phyloP scores from a whole-genome alignment of 2,329 filamentous ascomycete genomes.

The Paecilomyces sp. region DNA sequence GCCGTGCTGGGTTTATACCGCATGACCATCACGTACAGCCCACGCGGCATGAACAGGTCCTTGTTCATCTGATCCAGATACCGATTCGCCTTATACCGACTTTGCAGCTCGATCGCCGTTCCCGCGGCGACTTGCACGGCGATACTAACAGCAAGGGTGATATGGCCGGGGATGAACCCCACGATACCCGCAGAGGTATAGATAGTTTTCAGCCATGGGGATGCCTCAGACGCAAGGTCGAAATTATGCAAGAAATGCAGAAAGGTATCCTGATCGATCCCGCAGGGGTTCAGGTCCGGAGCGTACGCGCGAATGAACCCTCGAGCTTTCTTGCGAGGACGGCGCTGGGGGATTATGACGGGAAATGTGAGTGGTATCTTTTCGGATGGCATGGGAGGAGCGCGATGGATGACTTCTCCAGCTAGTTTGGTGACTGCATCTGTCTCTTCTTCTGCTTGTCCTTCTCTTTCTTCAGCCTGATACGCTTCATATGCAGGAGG shows the following conservation, averaged over 20 bases:
- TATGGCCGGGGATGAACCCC: neutral
- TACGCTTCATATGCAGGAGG: neutral
- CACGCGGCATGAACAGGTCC: neutral
- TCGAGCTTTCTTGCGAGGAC: constrained; percentile 41
- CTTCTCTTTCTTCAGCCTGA: neutral
- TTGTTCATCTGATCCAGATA: neutral
- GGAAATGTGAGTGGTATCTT: constrained; percentile 17
- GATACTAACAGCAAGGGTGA: neutral
- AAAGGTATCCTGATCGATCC: constrained; percentile 44
- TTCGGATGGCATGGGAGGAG: neutral
- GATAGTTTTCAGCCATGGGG: neutral
- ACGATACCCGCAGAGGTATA: neutral
- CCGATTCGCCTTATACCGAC: neutral
- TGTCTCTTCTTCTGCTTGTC: neutral
- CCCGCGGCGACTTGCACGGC: neutral
- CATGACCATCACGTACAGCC: constrained; percentile 1
- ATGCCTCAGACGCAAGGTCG: constrained; percentile 16
- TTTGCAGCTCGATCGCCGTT: neutral
- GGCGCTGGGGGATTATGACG: constrained; percentile 47
- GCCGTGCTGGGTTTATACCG: neutral
- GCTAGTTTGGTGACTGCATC: neutral
- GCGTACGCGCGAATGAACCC: constrained; percentile 50
- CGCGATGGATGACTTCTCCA: neutral
- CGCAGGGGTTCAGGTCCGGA: constrained; percentile 38
- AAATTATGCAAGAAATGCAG: constrained; percentile 43